Conservation (phyloP, 345 rosid species). For the Pseudoturritis turrita region DNA sequence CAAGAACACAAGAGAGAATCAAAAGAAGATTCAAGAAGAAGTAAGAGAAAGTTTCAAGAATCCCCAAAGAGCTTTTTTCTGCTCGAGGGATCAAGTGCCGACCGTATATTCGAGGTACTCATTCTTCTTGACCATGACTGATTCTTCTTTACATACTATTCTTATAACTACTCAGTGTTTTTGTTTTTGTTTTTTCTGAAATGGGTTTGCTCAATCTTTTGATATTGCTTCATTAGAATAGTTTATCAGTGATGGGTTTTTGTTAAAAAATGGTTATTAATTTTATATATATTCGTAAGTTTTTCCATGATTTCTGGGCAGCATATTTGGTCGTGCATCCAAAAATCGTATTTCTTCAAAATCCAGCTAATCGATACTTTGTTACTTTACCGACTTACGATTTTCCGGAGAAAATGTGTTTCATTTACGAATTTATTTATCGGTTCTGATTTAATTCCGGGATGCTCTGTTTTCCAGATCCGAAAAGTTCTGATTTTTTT, state of each 20-base stretch:
- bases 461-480: conserved; percentile 34
- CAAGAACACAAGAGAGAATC: conserved; percentile 6
- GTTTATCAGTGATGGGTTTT: neutral
- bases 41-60: neutral
- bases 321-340: neutral
- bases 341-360: neutral
- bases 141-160: neutral
- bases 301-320: conserved; percentile 5
- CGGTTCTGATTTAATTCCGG: neutral
- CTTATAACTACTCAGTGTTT: neutral
- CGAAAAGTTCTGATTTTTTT: conserved; percentile 11
- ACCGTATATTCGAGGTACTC: conserved; percentile 44
- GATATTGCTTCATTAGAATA: neutral
- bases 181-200: neutral
- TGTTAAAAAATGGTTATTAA: neutral
- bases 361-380: neutral
- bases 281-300: neutral
- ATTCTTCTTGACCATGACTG: neutral
- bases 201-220: neutral
- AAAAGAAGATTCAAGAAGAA: conserved; percentile 4
- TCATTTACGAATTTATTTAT: neutral
- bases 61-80: conserved; percentile 9
- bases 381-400: neutral
- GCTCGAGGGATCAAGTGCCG: neutral
- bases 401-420: neutral